Evolutionary conservation across 805 yeast genomes (phyloP).

Genomic region (Ogataea saltuana): DNA sequence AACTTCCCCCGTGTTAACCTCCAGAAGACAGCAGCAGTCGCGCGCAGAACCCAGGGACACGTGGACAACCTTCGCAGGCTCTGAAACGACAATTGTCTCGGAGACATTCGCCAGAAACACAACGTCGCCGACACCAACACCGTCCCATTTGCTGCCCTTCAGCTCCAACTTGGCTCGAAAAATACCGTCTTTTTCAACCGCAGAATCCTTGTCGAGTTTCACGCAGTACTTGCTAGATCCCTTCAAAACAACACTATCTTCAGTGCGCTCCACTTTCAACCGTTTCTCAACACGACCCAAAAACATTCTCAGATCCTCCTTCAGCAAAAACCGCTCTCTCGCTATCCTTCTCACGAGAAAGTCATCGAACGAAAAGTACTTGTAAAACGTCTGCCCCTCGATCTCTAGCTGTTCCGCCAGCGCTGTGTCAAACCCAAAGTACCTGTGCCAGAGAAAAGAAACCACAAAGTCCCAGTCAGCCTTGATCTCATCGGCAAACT

Average conservation of each 20-base stretch:
- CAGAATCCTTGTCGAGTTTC: no score
- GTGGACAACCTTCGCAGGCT: neutral
- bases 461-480: conserved; percentile 15
- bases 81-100: neutral
- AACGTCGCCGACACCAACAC: conserved; percentile 5
- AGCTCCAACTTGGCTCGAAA: neutral
- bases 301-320: neutral
- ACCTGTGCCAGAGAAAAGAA: conserved; percentile 21
- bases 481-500: conserved; percentile 8
- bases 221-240: conserved; percentile 19
- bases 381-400: neutral
- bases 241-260: neutral
- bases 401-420: neutral
- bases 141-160: no score
- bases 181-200: no score
- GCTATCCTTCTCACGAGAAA: conserved; percentile 4
- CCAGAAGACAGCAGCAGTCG: no score
- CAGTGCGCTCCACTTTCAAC: neutral
- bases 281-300: conserved; percentile 1
- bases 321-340: neutral
- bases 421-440: conserved; percentile 4
- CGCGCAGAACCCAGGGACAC: no score
- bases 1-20: no score
- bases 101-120: conserved; percentile 2
- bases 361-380: conserved; percentile 11